Base-by-base conservation (phyloP, 306 rosid genomes). In the Fragaria nilgerrensis region DNA sequence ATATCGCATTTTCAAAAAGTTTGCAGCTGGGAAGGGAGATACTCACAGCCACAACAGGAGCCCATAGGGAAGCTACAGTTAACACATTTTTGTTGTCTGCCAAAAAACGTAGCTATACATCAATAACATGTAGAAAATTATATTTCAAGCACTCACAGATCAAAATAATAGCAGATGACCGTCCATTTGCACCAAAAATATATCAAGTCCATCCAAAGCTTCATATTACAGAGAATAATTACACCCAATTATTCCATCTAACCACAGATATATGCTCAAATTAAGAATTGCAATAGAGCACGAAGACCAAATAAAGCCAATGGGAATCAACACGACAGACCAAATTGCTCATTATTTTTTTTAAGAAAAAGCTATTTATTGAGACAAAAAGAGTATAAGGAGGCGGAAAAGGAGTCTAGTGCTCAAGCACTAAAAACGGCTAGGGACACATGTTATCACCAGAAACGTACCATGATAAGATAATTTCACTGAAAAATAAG, bases 31-130 rank as follows among this genome's bases (percentile, higher is more conserved):
- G 78, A 72, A 47, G 48, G 83, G 78, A 62, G 83, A 77, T 79
- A 90, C 99, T 92, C 86, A 95, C 99, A 77, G 97, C 97, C 82
- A 92, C 86, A 78, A 95, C 97, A 82, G 99, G 99, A 83, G 96
- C 89, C 99, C 99, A 95, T 65, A 95, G 81, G 89, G 94, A 87
- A 73, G 77, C 89, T 44, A 95, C 9, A 17, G 99, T 95, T 72
- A 90, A 86, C 68, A 62, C 81, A 78, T 95, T 92, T 68, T 92
- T 75, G 86, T 95, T 95, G 1, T 85, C 98, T 95, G 96, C 86
- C 83, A 82, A 83, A 84, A 83, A 84, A 70, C 68, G 63, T 37
- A 81, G 47, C 45, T 55, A 80, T 27, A 71, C 4, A 72, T 92
- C 68, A 83, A 70, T 58, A 69, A 70, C 50, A 73, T 65, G 50